Evolutionary conservation across 805 yeast species (phyloP).

Genomic region (Henningerozyma blattae): DNA sequence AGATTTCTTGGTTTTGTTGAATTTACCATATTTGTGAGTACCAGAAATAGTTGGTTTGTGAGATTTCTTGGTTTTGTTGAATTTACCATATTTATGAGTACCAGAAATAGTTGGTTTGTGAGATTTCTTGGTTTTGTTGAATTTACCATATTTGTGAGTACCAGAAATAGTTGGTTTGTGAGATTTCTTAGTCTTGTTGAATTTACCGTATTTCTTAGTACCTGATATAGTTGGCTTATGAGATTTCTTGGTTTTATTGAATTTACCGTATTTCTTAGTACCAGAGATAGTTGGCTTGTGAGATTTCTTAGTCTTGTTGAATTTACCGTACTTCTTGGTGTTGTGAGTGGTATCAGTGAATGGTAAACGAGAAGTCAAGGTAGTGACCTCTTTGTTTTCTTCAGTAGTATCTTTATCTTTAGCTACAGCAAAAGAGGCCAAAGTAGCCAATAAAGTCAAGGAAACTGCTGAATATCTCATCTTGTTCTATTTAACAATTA

Average conservation of each 20-base stretch:
- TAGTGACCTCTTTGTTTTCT: slow-evolving; percentile 6
- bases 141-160: slow-evolving; percentile 43
- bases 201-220: slow-evolving; percentile 45
- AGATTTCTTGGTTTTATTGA: slow-evolving; percentile 29
- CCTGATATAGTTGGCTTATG: slow-evolving; percentile 28
- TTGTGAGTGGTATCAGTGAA: slow-evolving; percentile 26
- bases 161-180: slow-evolving; percentile 27
- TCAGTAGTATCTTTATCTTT: slow-evolving; percentile 7
- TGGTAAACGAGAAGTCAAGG: slow-evolving; percentile 15
- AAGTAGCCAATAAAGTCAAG: slow-evolving; percentile 30
- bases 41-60: slow-evolving; percentile 28
- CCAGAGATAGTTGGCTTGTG: slow-evolving; percentile 28
- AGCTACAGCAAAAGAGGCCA: slow-evolving; percentile 22
- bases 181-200: slow-evolving; percentile 30
- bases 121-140: slow-evolving; percentile 32
- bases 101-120: slow-evolving; percentile 25
- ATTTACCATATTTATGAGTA: slow-evolving; percentile 44
- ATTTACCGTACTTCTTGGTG: slow-evolving; percentile 44
- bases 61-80: slow-evolving; percentile 29
- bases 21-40: slow-evolving; percentile 47
- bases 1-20: slow-evolving; percentile 30
- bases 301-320: slow-evolving; percentile 29
- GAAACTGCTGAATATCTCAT: slow-evolving; percentile 36
- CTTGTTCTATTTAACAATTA: no score
- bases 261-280: slow-evolving; percentile 45